Evolutionary conservation across 164 flowering plant genomes (phyloP), one percentile per base, ranked within the genome.

Genomic region (Magnolia officinalis): DNA sequence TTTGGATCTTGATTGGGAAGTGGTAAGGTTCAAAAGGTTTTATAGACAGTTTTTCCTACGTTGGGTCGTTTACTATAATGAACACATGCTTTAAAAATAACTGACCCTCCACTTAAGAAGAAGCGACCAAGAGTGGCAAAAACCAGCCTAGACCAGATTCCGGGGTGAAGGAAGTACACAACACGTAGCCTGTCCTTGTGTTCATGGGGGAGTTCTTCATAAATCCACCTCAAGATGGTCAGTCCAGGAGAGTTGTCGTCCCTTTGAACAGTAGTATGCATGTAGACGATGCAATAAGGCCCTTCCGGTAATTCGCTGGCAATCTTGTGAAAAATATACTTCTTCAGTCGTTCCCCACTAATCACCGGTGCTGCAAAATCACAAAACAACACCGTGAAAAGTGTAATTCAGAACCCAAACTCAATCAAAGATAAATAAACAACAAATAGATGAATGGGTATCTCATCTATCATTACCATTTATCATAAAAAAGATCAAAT

Each of bases 71-170:
- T 66, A 66, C 13, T 66, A 18, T 24, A 21, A 11, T 66, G n/a
- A 66, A 66, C 31, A 66, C 13, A 66, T 66, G 69, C 31, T 13
- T 37, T 19, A 24, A 10, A 29, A 26, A 68, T 11, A 68, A 75
- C 96, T 87, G 55, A 96, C 99, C 98, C 96, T 84, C 95, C 96
- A 82, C 90, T 96, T 75, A 96, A 77, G 82, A 96, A 87, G 78
- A 93, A 83, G 18, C 98, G 88, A 51, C 99, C 99, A 73, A 92
- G 88, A 45, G 98, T 94, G 31, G 96, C 94, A 74, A 96, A 77
- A 78, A 85, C 78, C 37, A 94, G 86, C 83, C 99, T 89, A 11
- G 99, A 94, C 1, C 91, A 88, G n/a, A 96, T 85, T 13, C 99
- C 97, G 9, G 97, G 99, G 79, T 96, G 99, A 64, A 96, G 65